Base-by-base conservation (phyloP, 1,284 basidiomycete species). In the Termitomyces sp. region DNA sequence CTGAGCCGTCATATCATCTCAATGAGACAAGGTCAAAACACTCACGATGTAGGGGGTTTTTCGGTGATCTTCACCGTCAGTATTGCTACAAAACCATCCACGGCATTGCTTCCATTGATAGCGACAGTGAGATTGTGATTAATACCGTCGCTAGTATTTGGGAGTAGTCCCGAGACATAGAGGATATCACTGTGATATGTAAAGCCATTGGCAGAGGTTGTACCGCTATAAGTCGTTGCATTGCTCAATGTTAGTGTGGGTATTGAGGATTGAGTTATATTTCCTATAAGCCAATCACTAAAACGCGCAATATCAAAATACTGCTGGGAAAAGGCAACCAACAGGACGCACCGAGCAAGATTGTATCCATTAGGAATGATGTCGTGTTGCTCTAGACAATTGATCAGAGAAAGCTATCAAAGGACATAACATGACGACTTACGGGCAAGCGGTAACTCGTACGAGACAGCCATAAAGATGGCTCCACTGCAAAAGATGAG, bases 51-150 rank as follows among this genome's bases (percentile, higher is more conserved):
- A 17, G 26, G 36, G 2, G 60, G 55, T 38, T 56, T 50, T 33
- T 59, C 66, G 1, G 81, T 78, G 41, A 94, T 84, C 64, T 78
- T 82, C 48, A 95, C 88, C 0, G 84, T 86, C 61, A 96, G 64
- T 1, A 98, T 74, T 0, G 92, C 93, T 0, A 97, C 87, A 4
- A 94, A 74, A 0, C 95, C 94, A 67, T 98, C 94, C 5, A 87
- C 78, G 0, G 93, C 84, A 50, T 83, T 84, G 13, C 72, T 64
- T 1, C 82, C 84, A 40, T 81, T 67, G 9, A 77, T 70, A 19
- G 74, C 77, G 5, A 96, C 90, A 28, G 74, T 80, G 39, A 75
- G 49, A 58, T 80, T 81, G 68, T 94, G 92, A 67, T 97, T 97
- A 64, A 98, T 83, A 4, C 83, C 88, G 8, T 77, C 67, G 55